Conservation (phyloP, 164 flowering plant species). For the Vitis cinerea region DNA sequence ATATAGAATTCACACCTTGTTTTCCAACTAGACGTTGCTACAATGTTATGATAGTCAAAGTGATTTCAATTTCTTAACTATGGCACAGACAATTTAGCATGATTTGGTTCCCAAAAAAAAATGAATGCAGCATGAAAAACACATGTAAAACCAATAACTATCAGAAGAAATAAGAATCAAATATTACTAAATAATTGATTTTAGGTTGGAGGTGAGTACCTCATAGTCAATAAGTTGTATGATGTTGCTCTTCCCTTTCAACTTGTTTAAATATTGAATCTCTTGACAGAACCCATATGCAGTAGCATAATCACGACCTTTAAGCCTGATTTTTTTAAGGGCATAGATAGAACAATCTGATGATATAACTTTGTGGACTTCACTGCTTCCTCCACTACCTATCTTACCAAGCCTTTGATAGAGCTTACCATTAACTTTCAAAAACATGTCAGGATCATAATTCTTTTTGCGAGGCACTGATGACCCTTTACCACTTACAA, state of each 20-base stretch:
- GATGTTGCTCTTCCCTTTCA: constrained; percentile 80
- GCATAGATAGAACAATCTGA: constrained; percentile 92
- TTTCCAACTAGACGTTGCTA: too few species aligned
- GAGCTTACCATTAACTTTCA: constrained; percentile 91
- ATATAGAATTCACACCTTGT: not conserved
- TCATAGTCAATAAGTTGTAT: constrained; percentile 93
- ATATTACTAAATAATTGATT: not conserved
- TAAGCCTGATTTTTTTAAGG: constrained; percentile 90
- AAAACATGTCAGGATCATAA: constrained; percentile 76
- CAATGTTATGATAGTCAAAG: too few species aligned
- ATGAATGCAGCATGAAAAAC: too few species aligned
- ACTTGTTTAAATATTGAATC: constrained; percentile 73
- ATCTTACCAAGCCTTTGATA: constrained; percentile 98
- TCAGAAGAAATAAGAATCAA: too few species aligned
- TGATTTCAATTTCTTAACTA: too few species aligned
- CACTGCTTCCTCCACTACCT: constrained; percentile 99
- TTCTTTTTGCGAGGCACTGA: constrained; percentile 60
- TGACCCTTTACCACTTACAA: constrained; percentile 45
- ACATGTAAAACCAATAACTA: not conserved
- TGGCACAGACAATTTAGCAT: not conserved
- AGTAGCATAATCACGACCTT: constrained; percentile 96
- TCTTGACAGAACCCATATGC: constrained; percentile 98
- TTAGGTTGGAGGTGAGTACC: constrained; percentile 42
- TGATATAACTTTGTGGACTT: constrained; percentile 95
- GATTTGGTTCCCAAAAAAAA: not conserved